Base-by-base conservation (phyloP, 176 grass and related monocot species). In the Cenchrus americanus region DNA sequence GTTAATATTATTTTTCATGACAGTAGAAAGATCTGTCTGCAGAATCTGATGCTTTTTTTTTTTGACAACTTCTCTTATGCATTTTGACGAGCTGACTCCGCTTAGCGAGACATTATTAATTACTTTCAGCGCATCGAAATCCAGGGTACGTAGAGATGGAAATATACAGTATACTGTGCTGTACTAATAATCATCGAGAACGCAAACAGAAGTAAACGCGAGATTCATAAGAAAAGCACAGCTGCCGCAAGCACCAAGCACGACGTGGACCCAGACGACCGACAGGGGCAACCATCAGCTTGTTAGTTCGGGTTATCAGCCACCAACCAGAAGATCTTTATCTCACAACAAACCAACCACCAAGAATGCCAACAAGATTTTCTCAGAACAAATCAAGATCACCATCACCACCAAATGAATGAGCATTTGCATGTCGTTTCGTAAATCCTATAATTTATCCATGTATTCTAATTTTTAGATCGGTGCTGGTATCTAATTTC, bases 71-170 rank as follows among this genome's bases (percentile, higher is more conserved):
- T n/a, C n/a, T n/a, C n/a, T n/a, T n/a, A n/a, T n/a, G n/a, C n/a
- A n/a, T 58, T 55, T 23, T 41, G 22, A 37, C 41, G 52, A 49
- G 32, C 18, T 32, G 41, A 61, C 24, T 48, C 74, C 40, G 55
- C 74, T 61, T 12, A n/a, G 37, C 26, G 42, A 48, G 9, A 2
- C 23, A 7, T 58, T 81, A 7, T 58, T 81, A 71, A 50, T 50
- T 71, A 11, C 32, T 59, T 30, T 47, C 43, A n/a, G 43, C 40
- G 64, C 74, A 69, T 61, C 83, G 74, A 78, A 61, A 85, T 78
- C 74, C 47, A 19, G 24, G 0, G 17, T 63, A 18, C 69, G 11
- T 14, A 30, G 24, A 63, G 18, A 80, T 80, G 7, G 22, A 52
- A 10, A 5, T 0, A 15, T 41, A 63, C 10, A 0, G 13, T 37